phyloP scores from a whole-genome alignment of 1,139 yeast species.

The Williopsis jadinii region DNA sequence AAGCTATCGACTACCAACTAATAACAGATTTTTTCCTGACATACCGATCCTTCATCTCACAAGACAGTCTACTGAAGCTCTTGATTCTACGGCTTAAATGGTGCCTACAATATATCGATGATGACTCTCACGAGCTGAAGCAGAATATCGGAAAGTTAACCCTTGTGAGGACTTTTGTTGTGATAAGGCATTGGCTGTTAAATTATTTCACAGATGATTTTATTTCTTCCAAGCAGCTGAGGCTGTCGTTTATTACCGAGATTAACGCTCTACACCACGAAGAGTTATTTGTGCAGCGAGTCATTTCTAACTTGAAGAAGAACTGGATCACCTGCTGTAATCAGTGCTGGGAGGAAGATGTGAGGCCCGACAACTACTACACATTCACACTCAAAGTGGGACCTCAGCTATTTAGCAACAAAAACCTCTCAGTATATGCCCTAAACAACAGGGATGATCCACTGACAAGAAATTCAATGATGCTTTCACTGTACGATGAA shows the following conservation, averaged over 20 bases:
- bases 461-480: constrained; percentile 18
- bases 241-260: constrained; percentile 41
- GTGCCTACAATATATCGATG: constrained; percentile 45
- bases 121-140: constrained; percentile 26
- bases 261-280: constrained; percentile 36
- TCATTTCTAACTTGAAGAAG: constrained; percentile 36
- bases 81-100: constrained; percentile 63
- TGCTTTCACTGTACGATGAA: constrained; percentile 19
- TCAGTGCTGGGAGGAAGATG: constrained; percentile 19
- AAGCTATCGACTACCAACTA: constrained; percentile 67
- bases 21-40: constrained; percentile 83
- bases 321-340: constrained; percentile 26
- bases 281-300: constrained; percentile 34
- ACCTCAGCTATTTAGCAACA: constrained; percentile 28
- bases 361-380: constrained; percentile 12
- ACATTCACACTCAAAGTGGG: constrained; percentile 14
- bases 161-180: constrained; percentile 80
- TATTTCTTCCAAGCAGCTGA: constrained; percentile 36
- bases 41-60: constrained; percentile 61
- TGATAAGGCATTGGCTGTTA: constrained; percentile 81
- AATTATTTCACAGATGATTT: constrained; percentile 73
- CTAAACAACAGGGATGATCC: constrained; percentile 20
- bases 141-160: constrained; percentile 58
- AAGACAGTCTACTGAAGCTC: constrained; percentile 50
- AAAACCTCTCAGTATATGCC: constrained; percentile 19